These are phyloP conservation scores for Farysia itapuensis DNA, from an alignment of 1,284 basidiomycete genomes.

Conservation along the genomic window DNA sequence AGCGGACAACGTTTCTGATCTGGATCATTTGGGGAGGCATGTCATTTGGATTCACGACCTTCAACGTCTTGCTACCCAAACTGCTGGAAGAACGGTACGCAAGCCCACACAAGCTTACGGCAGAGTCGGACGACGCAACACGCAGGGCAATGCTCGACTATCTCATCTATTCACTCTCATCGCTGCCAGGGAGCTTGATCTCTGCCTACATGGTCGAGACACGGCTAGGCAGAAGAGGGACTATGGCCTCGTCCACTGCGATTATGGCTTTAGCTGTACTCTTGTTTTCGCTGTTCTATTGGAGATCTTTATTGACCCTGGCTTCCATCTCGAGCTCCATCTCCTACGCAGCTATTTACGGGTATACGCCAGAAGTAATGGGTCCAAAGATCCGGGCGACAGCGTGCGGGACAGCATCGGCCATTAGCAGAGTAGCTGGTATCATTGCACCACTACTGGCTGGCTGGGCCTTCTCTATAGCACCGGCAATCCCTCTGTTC, in stretches of 20 bases:
- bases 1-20: slow-evolving; percentile 72
- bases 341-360: slow-evolving; percentile 55
- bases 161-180: slow-evolving; percentile 48
- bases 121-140: slow-evolving; percentile 17
- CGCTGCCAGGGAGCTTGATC: slow-evolving; percentile 65
- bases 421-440: slow-evolving; percentile 49
- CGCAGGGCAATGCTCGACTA: slow-evolving; percentile 34
- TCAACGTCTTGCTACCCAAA: slow-evolving; percentile 93
- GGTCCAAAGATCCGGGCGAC: slow-evolving; percentile 47
- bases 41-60: slow-evolving; percentile 80
- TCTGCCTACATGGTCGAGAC: slow-evolving; percentile 87
- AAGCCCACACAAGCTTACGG: neutral
- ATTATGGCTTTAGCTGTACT: slow-evolving; percentile 39
- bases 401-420: slow-evolving; percentile 50
- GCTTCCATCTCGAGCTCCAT: slow-evolving; percentile 48
- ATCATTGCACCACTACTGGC: slow-evolving; percentile 54
- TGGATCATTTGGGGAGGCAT: slow-evolving; percentile 55
- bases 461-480: slow-evolving; percentile 31
- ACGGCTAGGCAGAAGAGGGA: slow-evolving; percentile 70
- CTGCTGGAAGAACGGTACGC: slow-evolving; percentile 64
- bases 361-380: slow-evolving; percentile 56
- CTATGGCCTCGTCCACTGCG: slow-evolving; percentile 63
- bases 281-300: slow-evolving; percentile 31
- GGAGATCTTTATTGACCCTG: slow-evolving; percentile 19
- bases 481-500: slow-evolving; percentile 23